Conservation (phyloP, 495 filamentous ascomycete genomes). For the Baudoinia panamericana region DNA sequence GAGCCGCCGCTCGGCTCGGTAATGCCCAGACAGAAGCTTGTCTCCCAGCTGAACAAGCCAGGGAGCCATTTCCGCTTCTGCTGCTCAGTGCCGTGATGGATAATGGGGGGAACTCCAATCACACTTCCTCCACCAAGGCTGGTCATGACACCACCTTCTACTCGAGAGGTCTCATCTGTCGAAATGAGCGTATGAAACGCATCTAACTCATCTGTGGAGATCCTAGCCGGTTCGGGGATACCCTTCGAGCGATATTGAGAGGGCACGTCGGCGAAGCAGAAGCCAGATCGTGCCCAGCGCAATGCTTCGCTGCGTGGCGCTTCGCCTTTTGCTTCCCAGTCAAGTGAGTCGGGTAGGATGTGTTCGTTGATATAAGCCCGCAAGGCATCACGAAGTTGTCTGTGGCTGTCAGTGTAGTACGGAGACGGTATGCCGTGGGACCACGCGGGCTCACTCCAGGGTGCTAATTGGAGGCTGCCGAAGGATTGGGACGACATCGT, state of each 20-base stretch:
- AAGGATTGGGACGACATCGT: constrained; percentile 11
- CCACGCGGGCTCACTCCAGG: constrained; percentile 30
- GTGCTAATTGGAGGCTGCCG: constrained; percentile 24
- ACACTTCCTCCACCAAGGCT: constrained; percentile 38
- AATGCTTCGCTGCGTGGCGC: constrained; percentile 23
- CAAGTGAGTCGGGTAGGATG: constrained; percentile 26
- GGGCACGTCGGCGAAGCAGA: constrained; percentile 28
- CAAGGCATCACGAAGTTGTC: constrained; percentile 21
- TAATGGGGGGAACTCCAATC: constrained; percentile 43
- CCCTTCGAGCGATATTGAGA: constrained; percentile 23
- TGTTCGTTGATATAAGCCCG: constrained; percentile 26
- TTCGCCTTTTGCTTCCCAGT: constrained; percentile 29
- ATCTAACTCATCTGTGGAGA: constrained; percentile 27
- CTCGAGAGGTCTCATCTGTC: constrained; percentile 27
- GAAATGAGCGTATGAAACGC: constrained; percentile 27
- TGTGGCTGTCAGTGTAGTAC: constrained; percentile 30
- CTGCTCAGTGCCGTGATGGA: constrained; percentile 37
- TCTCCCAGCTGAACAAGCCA: constrained; percentile 35
- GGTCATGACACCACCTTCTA: constrained; percentile 27
- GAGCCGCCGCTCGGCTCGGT: constrained; percentile 36
- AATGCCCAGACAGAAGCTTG: constrained; percentile 42
- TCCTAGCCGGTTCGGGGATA: constrained; percentile 25
- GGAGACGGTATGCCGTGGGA: constrained; percentile 27
- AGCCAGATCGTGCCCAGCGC: constrained; percentile 25
- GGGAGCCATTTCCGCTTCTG: constrained; percentile 40